phyloP scores from a whole-genome alignment of 2,329 filamentous ascomycete species.

The Venturia pyrina region DNA sequence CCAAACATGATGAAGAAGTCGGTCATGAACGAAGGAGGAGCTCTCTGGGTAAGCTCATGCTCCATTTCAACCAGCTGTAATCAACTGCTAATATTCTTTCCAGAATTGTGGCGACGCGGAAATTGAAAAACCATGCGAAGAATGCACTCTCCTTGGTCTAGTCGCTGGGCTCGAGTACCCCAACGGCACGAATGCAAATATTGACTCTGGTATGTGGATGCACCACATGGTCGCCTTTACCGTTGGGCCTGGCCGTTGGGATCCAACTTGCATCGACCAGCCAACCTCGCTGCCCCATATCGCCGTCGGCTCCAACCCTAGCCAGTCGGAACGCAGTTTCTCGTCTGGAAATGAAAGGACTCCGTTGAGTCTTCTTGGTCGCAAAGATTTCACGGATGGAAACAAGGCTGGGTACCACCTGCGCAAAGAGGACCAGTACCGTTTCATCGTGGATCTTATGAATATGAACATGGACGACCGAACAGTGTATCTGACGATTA shows the following conservation, averaged over 20 bases:
- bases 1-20: constrained; percentile 11
- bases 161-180: constrained; percentile 5
- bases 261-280: constrained; percentile 15
- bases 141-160: constrained; percentile 4
- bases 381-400: neutral
- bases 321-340: constrained; percentile 8
- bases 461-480: constrained; percentile 11
- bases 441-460: constrained; percentile 12
- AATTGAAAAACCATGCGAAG: constrained; percentile 2
- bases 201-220: neutral
- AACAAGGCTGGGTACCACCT: constrained; percentile 4
- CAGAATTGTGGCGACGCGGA: constrained; percentile 1
- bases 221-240: constrained; percentile 7
- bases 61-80: too few species aligned
- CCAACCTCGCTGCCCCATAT: constrained; percentile 3
- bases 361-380: neutral
- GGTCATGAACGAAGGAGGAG: neutral
- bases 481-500: constrained; percentile 9
- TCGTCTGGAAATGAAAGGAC: constrained; percentile 10
- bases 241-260: constrained; percentile 7
- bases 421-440: constrained; percentile 7
- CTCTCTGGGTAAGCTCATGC: neutral
- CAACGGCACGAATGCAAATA: constrained; percentile 8
- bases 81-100: too few species aligned
- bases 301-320: neutral